Evolutionary conservation across 2,329 filamentous ascomycete genomes (phyloP).

Genomic region (Aspergillus sp.): DNA sequence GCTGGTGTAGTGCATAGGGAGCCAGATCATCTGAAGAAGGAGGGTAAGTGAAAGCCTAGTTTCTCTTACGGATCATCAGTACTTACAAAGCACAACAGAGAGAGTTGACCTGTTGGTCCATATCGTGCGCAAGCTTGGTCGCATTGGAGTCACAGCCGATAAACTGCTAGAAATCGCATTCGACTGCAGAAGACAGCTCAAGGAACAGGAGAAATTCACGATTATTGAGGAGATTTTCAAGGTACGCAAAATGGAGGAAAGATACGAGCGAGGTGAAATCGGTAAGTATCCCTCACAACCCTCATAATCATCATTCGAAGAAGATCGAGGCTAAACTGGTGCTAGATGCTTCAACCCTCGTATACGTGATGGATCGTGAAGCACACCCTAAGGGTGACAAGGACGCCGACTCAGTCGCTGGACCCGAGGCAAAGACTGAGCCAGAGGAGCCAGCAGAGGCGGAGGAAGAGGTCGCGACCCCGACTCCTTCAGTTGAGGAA

Average conservation of each 20-base stretch:
- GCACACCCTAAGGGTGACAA: conserved; percentile 36
- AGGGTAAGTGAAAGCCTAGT: conserved; percentile 38
- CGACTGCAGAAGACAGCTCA: conserved; percentile 43
- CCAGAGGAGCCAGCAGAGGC: conserved; percentile 31
- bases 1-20: conserved; percentile 50
- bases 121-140: conserved; percentile 43
- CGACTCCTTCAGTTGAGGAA: conserved; percentile 30
- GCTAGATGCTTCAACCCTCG: conserved; percentile 37
- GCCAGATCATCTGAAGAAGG: conserved; percentile 51
- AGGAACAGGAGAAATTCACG: conserved; percentile 36
- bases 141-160: conserved; percentile 39
- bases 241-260: conserved; percentile 44
- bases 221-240: conserved; percentile 46
- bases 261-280: conserved; percentile 44
- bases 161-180: conserved; percentile 44
- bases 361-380: conserved; percentile 43
- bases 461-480: conserved; percentile 30
- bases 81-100: conserved; percentile 24
- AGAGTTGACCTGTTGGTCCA: conserved; percentile 43
- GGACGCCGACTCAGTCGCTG: conserved; percentile 33
- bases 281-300: conserved; percentile 29
- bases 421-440: conserved; percentile 22
- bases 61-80: background rate
- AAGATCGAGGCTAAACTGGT: background rate
- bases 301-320: background rate